Evolutionary conservation across 345 rosid species (phyloP).

Genomic region (Camelina sativa): DNA sequence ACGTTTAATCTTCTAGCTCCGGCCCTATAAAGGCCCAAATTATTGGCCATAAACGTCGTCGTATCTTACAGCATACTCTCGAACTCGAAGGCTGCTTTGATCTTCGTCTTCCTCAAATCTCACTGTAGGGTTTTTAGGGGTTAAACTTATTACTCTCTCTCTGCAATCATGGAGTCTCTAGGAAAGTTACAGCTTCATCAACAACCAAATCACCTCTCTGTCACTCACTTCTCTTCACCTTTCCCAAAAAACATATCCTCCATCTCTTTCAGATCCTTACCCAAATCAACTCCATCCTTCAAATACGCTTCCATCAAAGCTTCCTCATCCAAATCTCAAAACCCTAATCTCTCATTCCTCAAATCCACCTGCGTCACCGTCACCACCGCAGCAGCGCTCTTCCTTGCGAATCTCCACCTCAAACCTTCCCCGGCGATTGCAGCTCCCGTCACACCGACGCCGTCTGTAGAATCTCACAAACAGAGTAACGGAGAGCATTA

Average conservation of each 20-base stretch:
- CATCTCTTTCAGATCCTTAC: constrained; percentile 48
- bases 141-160: neutral
- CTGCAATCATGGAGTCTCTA: constrained; percentile 60
- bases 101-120: constrained; percentile 34
- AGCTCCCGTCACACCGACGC: constrained; percentile 41
- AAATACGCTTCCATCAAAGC: constrained; percentile 55
- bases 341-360: constrained; percentile 28
- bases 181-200: constrained; percentile 49
- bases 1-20: neutral
- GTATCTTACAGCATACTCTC: constrained; percentile 8
- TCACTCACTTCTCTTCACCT: constrained; percentile 50
- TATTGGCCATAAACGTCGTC: neutral
- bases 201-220: constrained; percentile 54
- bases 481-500: constrained; percentile 26
- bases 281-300: constrained; percentile 40
- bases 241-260: constrained; percentile 44
- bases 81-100: constrained; percentile 10
- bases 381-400: constrained; percentile 67
- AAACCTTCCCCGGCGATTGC: constrained; percentile 58
- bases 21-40: constrained; percentile 2
- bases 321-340: constrained; percentile 37
- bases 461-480: constrained; percentile 46
- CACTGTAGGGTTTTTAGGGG: constrained; percentile 41
- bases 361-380: constrained; percentile 63
- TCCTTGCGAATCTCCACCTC: constrained; percentile 55